Evolutionary conservation across 805 yeast genomes (phyloP).

Genomic region (Ogataea salicorniae): DNA sequence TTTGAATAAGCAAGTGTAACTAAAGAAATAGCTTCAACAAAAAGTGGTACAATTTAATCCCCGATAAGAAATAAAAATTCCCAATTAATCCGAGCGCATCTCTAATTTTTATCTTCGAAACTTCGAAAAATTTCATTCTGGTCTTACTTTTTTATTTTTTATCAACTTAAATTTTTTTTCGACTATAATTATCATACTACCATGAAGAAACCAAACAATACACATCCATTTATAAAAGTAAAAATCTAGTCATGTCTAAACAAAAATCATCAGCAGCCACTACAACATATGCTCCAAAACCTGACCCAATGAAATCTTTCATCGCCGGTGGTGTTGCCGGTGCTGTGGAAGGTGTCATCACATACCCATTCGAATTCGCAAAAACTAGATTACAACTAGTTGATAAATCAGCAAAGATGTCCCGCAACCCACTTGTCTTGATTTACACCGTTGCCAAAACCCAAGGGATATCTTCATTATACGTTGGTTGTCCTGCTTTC

Average conservation of each 20-base stretch:
- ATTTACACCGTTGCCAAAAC: constrained; percentile 68
- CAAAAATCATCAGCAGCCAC: not conserved
- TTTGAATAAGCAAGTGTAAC: too few relatives aligned
- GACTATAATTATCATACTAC: too few relatives aligned
- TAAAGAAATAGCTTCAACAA: too few relatives aligned
- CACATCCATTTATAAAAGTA: not conserved
- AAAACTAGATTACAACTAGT: constrained; percentile 87
- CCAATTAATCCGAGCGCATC: too few relatives aligned
- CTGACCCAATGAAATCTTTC: constrained; percentile 76
- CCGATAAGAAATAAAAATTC: too few relatives aligned
- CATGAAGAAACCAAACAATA: too few relatives aligned
- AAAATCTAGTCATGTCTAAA: not conserved
- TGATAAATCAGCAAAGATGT: constrained; percentile 55
- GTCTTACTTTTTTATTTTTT: too few relatives aligned
- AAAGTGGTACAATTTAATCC: too few relatives aligned
- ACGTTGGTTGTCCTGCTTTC: constrained; percentile 95
- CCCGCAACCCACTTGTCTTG: constrained; percentile 80
- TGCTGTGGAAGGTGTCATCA: constrained; percentile 86
- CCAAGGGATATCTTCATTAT: constrained; percentile 75
- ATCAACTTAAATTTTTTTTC: too few relatives aligned
- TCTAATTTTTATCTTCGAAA: too few relatives aligned
- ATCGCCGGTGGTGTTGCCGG: constrained; percentile 97
- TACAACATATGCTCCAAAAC: constrained; percentile 25
- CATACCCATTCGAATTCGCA: constrained; percentile 97
- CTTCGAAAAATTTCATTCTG: too few relatives aligned